Base-by-base conservation (phyloP, 2,329 filamentous ascomycete species). In the Atkinsonella texensis region DNA sequence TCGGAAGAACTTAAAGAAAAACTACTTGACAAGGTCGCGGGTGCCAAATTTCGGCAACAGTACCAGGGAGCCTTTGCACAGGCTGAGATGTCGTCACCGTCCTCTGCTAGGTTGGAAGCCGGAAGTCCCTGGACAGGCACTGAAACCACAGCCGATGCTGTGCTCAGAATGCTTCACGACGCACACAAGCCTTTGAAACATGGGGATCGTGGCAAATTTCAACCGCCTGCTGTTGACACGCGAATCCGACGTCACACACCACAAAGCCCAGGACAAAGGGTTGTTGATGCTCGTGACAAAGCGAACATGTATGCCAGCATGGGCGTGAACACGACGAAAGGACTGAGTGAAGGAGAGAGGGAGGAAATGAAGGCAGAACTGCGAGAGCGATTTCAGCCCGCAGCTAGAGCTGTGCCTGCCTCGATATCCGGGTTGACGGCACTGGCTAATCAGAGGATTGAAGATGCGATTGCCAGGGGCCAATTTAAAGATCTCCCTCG, bases 391-490 rank as follows among this genome's bases (percentile, higher is more conserved):
- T 95, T 97, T 59, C 72, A 79, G 15, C 83, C 90, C 0, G 80
- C 76, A 1, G 85, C 83, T 3, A 77, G 89, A 46, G 74, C 81
- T 0, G 79, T 94, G 67, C 88, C 90, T 1, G 85, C 83, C 52
- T 83, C 87, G 0, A 70, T 97, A 1, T 79, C 85, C 35, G 93
- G 90, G 0, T 72, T 98, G 13, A 79, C 85, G 4, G 86, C 86
- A 0, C 68, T 97, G 48, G 93, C 93, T 1, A 96, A 97, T 64
- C 84, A 96, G 68, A 68, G 85, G 20, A 97, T 98, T 54, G 91
- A 96, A 65, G 85, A 96, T 63, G 93, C 93, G 6, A 96, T 97
- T 61, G 85, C 89, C 1, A 75, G 89, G 33, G 93, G 93, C 0
- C 87, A 95, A 63, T 97, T 98, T 70, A 75, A 76, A 63, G 84